Evolutionary conservation across 306 rosid genomes (phyloP), one percentile per base, ranked within the genome.

Genomic region (Quercus robur): DNA sequence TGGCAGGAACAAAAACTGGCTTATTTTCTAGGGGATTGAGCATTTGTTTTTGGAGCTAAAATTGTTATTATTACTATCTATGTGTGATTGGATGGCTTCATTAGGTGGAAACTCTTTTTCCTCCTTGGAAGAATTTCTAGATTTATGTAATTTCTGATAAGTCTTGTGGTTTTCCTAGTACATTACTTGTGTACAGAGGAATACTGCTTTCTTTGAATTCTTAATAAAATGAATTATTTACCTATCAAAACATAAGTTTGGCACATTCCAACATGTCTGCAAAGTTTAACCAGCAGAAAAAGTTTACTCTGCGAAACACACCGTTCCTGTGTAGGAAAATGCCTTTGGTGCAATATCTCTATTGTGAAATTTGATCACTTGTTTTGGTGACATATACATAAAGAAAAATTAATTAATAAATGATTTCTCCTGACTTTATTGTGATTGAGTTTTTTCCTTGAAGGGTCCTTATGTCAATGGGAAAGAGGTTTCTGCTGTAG

Each of bases 401-500:
- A 66, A 66, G 55, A 56, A 33, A 78, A 35, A n/a, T 18, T n/a
- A 31, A 51, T 51, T 74, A 6, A 23, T 75, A 72, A 35, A 13
- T 58, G 56, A n/a, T 19, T 6, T 59, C 10, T 78, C 46, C n/a
- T 54, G 35, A 52, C 56, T 74, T 75, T 68, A 15, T 18, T 77
- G 52, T 75, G 20, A 66, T 56, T 74, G 56, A 41, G 44, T 71
- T 23, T 62, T 54, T 1, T 62, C 46, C 71, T 57, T 62, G 31
- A 55, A 95, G 99, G 98, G 99, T 75, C 97, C 99, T 85, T 90
- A 90, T 79, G 69, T 95, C 85, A 90, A 91, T 74, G 97, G 99
- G 78, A 84, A 87, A 83, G 87, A 85, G 70, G 80, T 93, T 85
- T 91, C 96, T 79, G 94, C 96, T 1, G 89, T 77, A 33, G 99